A percentile compares a stretch with the other conserved stretches of the same genome.
These are phyloP conservation scores for Vanrija pseudolonga DNA, from an alignment of 1,284 basidiomycete genomes.

Conservation along the genomic window DNA sequence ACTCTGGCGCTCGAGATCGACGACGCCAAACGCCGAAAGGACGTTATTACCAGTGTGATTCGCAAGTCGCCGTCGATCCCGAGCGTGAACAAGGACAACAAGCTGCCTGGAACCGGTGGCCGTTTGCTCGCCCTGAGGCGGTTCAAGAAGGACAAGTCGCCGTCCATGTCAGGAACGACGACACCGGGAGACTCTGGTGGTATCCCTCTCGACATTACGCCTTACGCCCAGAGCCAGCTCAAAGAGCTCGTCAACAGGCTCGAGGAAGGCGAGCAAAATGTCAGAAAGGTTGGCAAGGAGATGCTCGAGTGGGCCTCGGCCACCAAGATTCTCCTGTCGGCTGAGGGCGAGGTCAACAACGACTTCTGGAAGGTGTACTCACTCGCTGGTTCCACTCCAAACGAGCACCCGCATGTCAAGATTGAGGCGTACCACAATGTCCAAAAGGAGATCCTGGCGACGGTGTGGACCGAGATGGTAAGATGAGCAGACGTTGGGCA, in stretches of 20 bases:
- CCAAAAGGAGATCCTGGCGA: slow-evolving; percentile 31
- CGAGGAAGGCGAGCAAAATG: slow-evolving; percentile 35
- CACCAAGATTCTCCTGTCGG: slow-evolving; percentile 33
- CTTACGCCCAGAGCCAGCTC: slow-evolving; percentile 23
- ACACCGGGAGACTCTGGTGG: not conserved
- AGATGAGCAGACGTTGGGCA: slow-evolving; percentile 10
- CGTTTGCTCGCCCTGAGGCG: slow-evolving; percentile 31
- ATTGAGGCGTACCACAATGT: slow-evolving; percentile 40
- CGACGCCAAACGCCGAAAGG: slow-evolving; percentile 75
- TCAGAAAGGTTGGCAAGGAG: slow-evolving; percentile 41
- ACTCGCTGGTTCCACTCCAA: slow-evolving; percentile 27
- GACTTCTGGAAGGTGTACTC: slow-evolving; percentile 37
- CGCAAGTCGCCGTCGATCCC: slow-evolving; percentile 22
- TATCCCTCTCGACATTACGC: slow-evolving; percentile 21
- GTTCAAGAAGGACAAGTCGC: slow-evolving; percentile 42
- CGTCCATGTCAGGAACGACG: not conserved
- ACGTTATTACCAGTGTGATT: slow-evolving; percentile 64
- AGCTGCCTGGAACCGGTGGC: slow-evolving; percentile 5
- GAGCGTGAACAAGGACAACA: slow-evolving; percentile 8
- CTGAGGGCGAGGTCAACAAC: slow-evolving; percentile 30
- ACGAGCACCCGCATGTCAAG: slow-evolving; percentile 35
- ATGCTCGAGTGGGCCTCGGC: slow-evolving; percentile 37
- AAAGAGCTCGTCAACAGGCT: slow-evolving; percentile 32
- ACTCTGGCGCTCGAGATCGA: slow-evolving; percentile 79
- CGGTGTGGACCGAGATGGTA: slow-evolving; percentile 40